phyloP scores from a whole-genome alignment of 2,329 filamentous ascomycete genomes.

The Talaromyces islandicus region DNA sequence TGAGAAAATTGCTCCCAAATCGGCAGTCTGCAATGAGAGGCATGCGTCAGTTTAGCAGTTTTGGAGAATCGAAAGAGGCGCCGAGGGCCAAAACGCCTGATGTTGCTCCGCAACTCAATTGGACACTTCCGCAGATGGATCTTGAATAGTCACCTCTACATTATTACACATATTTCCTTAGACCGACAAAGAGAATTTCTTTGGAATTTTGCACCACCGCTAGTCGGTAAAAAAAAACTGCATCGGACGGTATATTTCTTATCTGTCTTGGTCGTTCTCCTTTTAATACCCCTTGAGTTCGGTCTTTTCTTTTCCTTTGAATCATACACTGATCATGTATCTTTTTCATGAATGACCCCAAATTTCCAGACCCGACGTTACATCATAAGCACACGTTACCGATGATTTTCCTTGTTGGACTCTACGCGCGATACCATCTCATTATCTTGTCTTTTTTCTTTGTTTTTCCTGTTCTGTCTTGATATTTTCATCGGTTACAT shows the following conservation, averaged over 20 bases:
- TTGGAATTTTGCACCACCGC: neutral
- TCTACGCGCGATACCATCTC: neutral
- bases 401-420: neutral
- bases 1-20: conserved; percentile 28
- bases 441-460: neutral
- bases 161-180: neutral
- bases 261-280: neutral
- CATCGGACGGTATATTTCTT: neutral
- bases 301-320: neutral
- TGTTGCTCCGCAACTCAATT: conserved; percentile 29
- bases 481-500: neutral
- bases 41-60: conserved; percentile 8
- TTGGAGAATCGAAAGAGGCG: conserved; percentile 17
- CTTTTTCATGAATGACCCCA: neutral
- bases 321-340: neutral
- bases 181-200: neutral
- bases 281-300: neutral
- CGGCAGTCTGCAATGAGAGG: conserved; percentile 16
- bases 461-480: neutral
- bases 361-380: neutral
- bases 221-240: neutral
- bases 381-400: neutral
- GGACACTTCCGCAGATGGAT: conserved; percentile 32
- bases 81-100: conserved; percentile 22
- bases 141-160: conserved; percentile 22